Evolutionary conservation across 345 rosid species (phyloP).

Genomic region (Triadica sebifera): DNA sequence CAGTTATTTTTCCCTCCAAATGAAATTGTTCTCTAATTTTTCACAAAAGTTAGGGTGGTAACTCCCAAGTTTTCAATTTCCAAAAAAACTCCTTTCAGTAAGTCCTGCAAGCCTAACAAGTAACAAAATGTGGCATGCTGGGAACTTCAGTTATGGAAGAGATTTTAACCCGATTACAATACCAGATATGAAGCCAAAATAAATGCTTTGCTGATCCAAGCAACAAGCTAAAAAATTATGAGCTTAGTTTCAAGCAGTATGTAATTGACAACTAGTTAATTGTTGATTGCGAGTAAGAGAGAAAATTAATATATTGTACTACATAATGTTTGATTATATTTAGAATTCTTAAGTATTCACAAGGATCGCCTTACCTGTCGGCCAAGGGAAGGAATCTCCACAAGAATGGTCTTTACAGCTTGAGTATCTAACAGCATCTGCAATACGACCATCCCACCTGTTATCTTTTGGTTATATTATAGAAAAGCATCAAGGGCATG

Average conservation of each 20-base stretch:
- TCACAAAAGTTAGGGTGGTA: background rate
- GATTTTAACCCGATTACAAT: background rate
- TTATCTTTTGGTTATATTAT: conserved; percentile 4
- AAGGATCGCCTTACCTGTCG: conserved; percentile 64
- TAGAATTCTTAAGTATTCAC: background rate
- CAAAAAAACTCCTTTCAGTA: background rate
- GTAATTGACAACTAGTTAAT: background rate
- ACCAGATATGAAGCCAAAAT: background rate
- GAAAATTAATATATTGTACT: background rate
- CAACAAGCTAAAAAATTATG: background rate
- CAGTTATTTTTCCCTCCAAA: background rate
- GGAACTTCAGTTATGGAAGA: background rate
- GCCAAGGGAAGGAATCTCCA: conserved; percentile 92
- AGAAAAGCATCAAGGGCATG: background rate
- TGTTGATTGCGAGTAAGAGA: background rate
- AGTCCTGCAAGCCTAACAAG: background rate
- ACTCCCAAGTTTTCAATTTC: background rate
- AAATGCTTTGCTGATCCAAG: background rate
- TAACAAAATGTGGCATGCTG: background rate
- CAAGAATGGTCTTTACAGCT: conserved; percentile 93
- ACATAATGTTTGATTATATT: background rate
- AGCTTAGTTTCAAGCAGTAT: background rate
- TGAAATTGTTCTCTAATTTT: background rate
- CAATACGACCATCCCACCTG: conserved; percentile 20
- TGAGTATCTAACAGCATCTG: conserved; percentile 98